Evolutionary conservation across 345 rosid species (phyloP), one percentile per base, ranked within the genome.

Genomic region (Xanthoceras sorbifolium): DNA sequence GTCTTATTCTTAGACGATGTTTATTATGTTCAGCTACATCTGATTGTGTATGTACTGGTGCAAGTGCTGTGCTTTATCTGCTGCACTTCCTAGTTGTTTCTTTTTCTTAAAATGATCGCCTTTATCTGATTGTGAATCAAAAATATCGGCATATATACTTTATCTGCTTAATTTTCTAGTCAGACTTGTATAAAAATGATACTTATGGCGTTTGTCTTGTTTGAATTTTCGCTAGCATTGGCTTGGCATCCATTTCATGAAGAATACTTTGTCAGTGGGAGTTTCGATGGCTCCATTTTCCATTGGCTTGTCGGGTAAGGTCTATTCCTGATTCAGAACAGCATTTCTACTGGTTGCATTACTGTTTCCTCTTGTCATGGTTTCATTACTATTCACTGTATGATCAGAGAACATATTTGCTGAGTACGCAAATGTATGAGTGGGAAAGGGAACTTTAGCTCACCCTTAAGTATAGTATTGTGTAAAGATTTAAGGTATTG

Each of bases 241-340:
- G 97, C 97, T 59, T 96, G 98, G 98, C 98, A 96, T 81, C 99
- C 99, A 70, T 92, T 91, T 82, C 97, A 96, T 84, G 99, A 96
- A 84, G 98, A 96, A 81, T 92, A 91, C 84, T 96, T 93, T 81
- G 98, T 96, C 77, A 96, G 99, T 80, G 98, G 99, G 82, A 92
- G 99, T 79, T 85, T 75, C 74, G 99, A 93, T 32, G 99, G 99
- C 26, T 87, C 97, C 77, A 90, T 96, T 76, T 92, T 90, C 85
- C 99, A 96, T 79, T 96, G 99, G 99, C 80, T 86, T 83, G 97
- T 96, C 22, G 99, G 99, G 99, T 96, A 82, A 67, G 82, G 63
- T 55, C 36, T 70, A 34, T 32, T 73, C 70, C 67, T 74, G 63
- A 73, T 26, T 36, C 74, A 31, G 70, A 62, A 26, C 34, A 42